Base-by-base conservation (phyloP, 345 rosid species). In the Camelina sativa region DNA sequence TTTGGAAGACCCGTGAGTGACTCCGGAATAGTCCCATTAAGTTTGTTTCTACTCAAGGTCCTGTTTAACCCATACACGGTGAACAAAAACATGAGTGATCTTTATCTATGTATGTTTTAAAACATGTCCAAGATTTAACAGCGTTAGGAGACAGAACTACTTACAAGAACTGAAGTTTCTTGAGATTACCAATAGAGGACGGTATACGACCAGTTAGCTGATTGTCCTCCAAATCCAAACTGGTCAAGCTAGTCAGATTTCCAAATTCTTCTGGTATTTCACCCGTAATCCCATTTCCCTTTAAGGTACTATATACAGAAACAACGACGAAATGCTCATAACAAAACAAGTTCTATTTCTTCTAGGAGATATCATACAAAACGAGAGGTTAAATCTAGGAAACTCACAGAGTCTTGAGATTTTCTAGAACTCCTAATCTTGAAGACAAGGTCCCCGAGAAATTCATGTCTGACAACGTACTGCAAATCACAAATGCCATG, bases 161-260 rank as follows among this genome's bases (percentile, higher is more conserved):
- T 89, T 80, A 96, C 99, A 96, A 81, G 86, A 96, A 89, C 77
- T 91, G 98, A 80, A 92, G 98, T 67, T 76, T 88, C 80, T 83
- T 85, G 65, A 96, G 98, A 69, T 89, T 82, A 46, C 99, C 97
- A 60, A 92, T 79, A 61, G 93, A 75, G 62, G 90, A 69, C 6
- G 99, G 99, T 85, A 96, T 91, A 75, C 72, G 80, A 67, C 99
- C 99, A 54, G 68, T 83, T 60, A 96, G 79, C 71, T 50, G 81
- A 88, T 96, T 96, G 61, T 88, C 86, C 74, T 86, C 97, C 86
- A 96, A 85, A 81, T 96, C 98, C 84, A 96, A 85, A 76, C 85
- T 87, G 41, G 86, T 89, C 80, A 96, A 87, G 78, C 87, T 89
- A 10, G 95, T 76, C 73, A 96, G 74, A 78, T 92, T 91, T 46